Conservation (phyloP, 257 asterid species). For the Handroanthus guayacan region DNA sequence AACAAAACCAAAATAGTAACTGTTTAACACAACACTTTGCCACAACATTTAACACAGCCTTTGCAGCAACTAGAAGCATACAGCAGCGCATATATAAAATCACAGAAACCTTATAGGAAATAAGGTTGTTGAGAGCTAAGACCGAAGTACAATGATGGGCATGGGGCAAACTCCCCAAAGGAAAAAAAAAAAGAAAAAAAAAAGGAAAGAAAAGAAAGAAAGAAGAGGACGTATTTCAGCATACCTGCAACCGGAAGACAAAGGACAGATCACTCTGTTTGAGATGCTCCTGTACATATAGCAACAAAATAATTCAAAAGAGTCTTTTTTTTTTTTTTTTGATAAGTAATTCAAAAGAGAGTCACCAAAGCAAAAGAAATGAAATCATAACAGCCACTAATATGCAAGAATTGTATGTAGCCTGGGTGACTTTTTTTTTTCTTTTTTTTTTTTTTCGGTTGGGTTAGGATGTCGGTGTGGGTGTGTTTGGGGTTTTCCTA, state of each 20-base stretch:
- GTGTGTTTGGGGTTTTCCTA: no score
- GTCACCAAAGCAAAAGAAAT: conserved; percentile 15
- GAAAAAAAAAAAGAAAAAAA: no score
- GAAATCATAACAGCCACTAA: conserved; percentile 7
- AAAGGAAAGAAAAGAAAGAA: conserved; percentile 29
- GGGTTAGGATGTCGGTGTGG: no score
- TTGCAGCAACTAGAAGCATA: conserved; percentile 24
- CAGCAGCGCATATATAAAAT: conserved; percentile 12
- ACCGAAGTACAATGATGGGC: conserved; percentile 14
- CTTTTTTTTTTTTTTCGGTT: not conserved
- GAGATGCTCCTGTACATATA: conserved; percentile 84
- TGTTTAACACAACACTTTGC: not conserved
- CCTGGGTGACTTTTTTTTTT: not conserved
- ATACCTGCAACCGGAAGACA: conserved; percentile 98
- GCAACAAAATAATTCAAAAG: conserved; percentile 39
- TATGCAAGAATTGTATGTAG: not conserved
- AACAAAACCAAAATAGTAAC: conserved; percentile 15
- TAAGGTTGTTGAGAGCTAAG: conserved; percentile 1
- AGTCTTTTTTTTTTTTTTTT: no score
- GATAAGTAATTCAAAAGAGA: conserved; percentile 29
- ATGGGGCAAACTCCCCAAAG: conserved; percentile 29
- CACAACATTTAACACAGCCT: no score
- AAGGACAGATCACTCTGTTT: conserved; percentile 96
- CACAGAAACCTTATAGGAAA: conserved; percentile 4
- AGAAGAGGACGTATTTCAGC: conserved; percentile 22